phyloP scores from a whole-genome alignment of 2,329 filamentous ascomycete genomes.

The Ceratocystiopsis brevicomis region DNA sequence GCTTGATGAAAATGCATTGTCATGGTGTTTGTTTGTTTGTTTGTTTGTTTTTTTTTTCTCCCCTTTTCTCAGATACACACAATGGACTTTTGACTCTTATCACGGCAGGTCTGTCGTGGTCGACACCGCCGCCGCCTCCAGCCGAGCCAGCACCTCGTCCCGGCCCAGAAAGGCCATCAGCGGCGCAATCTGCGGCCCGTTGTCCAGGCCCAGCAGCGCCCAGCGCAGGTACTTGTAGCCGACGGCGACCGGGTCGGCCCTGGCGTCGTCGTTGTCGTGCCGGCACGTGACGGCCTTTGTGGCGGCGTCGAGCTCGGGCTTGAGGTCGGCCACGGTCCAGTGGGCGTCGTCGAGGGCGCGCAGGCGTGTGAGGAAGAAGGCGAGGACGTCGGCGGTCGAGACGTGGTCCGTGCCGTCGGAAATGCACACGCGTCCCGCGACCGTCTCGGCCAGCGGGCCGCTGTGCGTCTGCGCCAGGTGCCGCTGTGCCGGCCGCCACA shows the following conservation, averaged over 20 bases:
- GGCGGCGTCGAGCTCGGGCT: background rate
- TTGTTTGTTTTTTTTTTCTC: background rate
- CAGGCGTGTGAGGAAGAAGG: conserved; percentile 4
- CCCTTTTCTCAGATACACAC: too few relatives aligned
- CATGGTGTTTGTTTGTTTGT: background rate
- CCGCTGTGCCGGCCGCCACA: conserved; percentile 11
- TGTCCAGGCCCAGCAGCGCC: conserved; percentile 12
- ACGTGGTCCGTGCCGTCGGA: background rate
- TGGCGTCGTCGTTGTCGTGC: background rate
- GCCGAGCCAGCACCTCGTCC: conserved; percentile 12
- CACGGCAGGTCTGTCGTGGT: too few relatives aligned
- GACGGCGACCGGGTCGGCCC: background rate
- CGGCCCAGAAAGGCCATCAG: conserved; percentile 15
- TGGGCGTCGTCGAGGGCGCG: background rate
- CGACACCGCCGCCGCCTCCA: conserved; percentile 3
- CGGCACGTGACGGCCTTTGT: conserved; percentile 1
- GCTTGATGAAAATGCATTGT: background rate
- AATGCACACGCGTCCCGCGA: background rate
- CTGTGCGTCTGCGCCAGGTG: conserved; percentile 3
- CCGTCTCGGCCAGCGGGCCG: background rate
- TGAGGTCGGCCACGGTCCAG: conserved; percentile 7
- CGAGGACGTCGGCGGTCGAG: conserved; percentile 1
- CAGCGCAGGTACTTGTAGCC: conserved; percentile 15
- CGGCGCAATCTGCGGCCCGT: conserved; percentile 11
- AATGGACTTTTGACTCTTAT: too few relatives aligned